Evolutionary conservation across 768 basidiomycete species (phyloP).

Genomic region (Lentinula aciculospora): DNA sequence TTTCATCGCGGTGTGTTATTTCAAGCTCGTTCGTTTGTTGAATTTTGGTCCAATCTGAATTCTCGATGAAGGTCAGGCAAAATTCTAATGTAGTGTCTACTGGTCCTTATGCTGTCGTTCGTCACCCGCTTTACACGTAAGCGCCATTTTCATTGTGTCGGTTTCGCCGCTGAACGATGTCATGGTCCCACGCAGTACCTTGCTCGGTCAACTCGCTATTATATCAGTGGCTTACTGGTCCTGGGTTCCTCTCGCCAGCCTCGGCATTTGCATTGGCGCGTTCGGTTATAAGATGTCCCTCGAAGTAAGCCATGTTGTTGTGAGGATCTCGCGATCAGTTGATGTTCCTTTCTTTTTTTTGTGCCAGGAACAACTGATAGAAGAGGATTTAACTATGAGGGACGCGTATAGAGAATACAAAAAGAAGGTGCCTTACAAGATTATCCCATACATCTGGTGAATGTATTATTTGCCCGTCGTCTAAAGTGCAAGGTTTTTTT

Average conservation of each 20-base stretch:
- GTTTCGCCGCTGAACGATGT: too few species aligned
- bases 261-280: slow-evolving; percentile 17
- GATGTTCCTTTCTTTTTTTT: too few species aligned
- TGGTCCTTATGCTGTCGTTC: slow-evolving; percentile 29
- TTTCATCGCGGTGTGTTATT: slow-evolving; percentile 23
- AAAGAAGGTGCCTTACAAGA: slow-evolving; percentile 19
- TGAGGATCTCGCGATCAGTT: too few species aligned
- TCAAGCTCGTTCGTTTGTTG: too few species aligned
- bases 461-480: not conserved
- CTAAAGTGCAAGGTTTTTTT: too few species aligned
- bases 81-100: slow-evolving; percentile 21
- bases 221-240: slow-evolving; percentile 26
- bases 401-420: slow-evolving; percentile 23
- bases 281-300: slow-evolving; percentile 27
- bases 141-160: too few species aligned
- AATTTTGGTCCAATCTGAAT: too few species aligned
- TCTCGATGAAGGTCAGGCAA: slow-evolving; percentile 13
- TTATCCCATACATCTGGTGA: slow-evolving; percentile 23
- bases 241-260: slow-evolving; percentile 24
- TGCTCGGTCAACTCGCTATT: slow-evolving; percentile 19
- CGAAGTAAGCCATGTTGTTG: too few species aligned
- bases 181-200: not conserved
- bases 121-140: slow-evolving; percentile 30
- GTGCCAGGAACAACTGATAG: slow-evolving; percentile 22
- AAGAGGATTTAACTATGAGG: slow-evolving; percentile 17